phyloP scores from a whole-genome alignment of 2,329 filamentous ascomycete species.

The Aureobasidium mangrovei region DNA sequence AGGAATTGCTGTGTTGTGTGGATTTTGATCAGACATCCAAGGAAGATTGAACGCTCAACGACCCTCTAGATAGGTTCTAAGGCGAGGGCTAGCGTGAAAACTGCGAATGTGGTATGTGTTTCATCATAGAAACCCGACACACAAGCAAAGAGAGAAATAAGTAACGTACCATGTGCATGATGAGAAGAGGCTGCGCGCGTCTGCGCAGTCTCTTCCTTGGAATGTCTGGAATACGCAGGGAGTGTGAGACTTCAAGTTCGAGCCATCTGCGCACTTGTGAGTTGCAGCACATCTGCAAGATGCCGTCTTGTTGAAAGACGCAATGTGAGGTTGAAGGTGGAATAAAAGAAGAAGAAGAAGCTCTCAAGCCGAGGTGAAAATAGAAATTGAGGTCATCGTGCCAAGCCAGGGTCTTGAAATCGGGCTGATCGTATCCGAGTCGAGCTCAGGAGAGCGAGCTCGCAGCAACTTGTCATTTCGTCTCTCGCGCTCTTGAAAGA shows the following conservation, averaged over 20 bases:
- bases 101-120: conserved; percentile 74
- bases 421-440: background rate
- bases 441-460: conserved; percentile 5
- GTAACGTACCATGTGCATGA: too few relatives aligned
- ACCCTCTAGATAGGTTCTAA: conserved; percentile 31
- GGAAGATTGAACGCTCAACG: conserved; percentile 33
- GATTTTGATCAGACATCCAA: conserved; percentile 31
- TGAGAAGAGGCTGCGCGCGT: too few relatives aligned
- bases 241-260: too few relatives aligned
- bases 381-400: background rate
- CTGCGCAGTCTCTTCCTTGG: too few relatives aligned
- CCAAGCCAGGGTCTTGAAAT: background rate
- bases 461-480: background rate
- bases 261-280: too few relatives aligned
- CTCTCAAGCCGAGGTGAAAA: background rate
- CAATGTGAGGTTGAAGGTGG: background rate
- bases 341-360: background rate
- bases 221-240: too few relatives aligned
- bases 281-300: too few relatives aligned
- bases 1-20: background rate
- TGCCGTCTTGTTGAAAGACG: background rate
- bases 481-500: background rate
- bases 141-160: too few relatives aligned
- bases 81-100: conserved; percentile 59
- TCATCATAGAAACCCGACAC: conserved; percentile 50